Percentiles rank a stretch among this genome's conserved stretches.
phyloP scores from a whole-genome alignment of 1,284 basidiomycete genomes.

The Apiotrichum brassicae region DNA sequence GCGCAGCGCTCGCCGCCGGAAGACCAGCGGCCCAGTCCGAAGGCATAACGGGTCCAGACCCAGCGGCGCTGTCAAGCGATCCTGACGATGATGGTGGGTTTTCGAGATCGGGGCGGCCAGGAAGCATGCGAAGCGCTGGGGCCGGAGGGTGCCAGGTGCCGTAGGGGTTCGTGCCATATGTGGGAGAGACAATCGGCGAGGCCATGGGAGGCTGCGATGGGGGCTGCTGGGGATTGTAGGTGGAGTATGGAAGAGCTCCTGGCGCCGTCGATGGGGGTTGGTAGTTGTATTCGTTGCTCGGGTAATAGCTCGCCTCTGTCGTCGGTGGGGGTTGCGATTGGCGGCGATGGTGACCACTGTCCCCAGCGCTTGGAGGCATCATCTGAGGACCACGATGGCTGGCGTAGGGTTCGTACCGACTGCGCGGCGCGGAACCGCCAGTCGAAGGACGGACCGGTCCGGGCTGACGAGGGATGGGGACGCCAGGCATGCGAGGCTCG shows the following conservation, averaged over 20 bases:
- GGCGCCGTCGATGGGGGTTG: conserved; percentile 20
- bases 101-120: conserved; percentile 9
- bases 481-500: conserved; percentile 3
- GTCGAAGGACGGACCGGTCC: conserved; percentile 9
- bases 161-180: conserved; percentile 6
- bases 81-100: conserved; percentile 15
- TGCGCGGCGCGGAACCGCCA: conserved; percentile 3
- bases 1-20: conserved; percentile 3
- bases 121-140: conserved; percentile 6
- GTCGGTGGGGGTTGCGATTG: conserved; percentile 13
- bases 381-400: neutral
- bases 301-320: conserved; percentile 9
- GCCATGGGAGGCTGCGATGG: conserved; percentile 8
- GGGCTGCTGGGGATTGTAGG: conserved; percentile 1
- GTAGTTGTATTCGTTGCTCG: conserved; percentile 15
- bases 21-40: conserved; percentile 5
- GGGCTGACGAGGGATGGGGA: neutral
- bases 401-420: conserved; percentile 18
- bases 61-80: conserved; percentile 14
- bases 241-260: conserved; percentile 12
- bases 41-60: conserved; percentile 4
- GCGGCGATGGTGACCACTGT: conserved; percentile 13
- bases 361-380: neutral
- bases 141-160: conserved; percentile 11
- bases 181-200: conserved; percentile 15